phyloP scores from a whole-genome alignment of 2,329 filamentous ascomycete genomes.

The Fusarium fujikuroi region DNA sequence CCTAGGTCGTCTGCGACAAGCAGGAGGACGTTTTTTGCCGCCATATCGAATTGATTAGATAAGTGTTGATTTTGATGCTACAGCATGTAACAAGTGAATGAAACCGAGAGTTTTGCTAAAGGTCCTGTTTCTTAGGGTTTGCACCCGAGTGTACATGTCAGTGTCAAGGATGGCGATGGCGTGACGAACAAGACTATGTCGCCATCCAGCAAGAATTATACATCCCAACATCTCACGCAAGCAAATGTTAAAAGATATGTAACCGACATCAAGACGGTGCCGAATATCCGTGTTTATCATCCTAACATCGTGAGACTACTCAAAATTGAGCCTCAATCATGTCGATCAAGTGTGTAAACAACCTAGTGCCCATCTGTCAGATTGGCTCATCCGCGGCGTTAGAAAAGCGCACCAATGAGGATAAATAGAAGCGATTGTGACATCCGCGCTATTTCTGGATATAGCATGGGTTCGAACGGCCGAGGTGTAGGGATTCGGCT shows the following conservation, averaged over 20 bases:
- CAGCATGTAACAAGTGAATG: too few species aligned
- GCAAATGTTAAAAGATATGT: neutral
- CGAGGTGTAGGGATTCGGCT: neutral
- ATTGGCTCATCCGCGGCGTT: neutral
- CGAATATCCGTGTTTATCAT: slow-evolving; percentile 2
- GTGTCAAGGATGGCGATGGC: neutral
- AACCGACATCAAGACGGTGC: neutral
- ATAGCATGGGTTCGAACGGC: neutral
- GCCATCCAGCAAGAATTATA: neutral
- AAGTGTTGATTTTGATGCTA: neutral
- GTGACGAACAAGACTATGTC: neutral
- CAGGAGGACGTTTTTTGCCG: neutral
- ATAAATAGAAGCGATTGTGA: neutral
- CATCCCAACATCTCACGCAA: neutral
- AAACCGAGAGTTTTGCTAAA: too few species aligned
- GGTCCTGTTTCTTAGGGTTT: too few species aligned
- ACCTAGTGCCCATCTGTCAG: neutral
- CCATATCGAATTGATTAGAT: neutral
- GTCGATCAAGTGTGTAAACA: neutral
- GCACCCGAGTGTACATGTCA: too few species aligned
- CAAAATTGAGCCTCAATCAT: neutral
- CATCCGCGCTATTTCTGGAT: neutral
- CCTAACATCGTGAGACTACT: neutral
- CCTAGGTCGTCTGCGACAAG: neutral
- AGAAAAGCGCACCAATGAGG: neutral